Base-by-base conservation (phyloP, 75 land plant genomes). In the Isoetes taiwanensis region DNA sequence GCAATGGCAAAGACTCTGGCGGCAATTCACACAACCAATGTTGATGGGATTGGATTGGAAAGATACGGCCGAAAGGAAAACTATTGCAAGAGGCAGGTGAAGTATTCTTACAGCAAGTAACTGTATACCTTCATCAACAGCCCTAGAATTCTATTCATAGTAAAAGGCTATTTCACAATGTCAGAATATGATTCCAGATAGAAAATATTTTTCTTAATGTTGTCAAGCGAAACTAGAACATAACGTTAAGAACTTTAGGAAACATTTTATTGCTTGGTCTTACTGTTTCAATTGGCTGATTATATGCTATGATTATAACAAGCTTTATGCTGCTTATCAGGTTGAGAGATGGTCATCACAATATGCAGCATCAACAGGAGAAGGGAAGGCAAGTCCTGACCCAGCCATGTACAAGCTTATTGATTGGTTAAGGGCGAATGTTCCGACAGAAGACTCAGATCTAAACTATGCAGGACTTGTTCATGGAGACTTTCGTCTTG, bases 401-500 rank as follows among this genome's bases (percentile, higher is more conserved):
- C 87, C 86, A 11, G 78, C 70, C 16, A 84, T 88, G 95, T 41
- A 87, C 32, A 66, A 72, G 2, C 63, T 93, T 41, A 64, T 73
- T 68, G 64, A 61, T 28, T 93, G 98, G 98, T 64, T 87, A 16
- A 75, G 66, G 43, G 52, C 73, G 3, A 71, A 88, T 60, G 61
- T 84, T 37, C 98, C 98, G 27, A 64, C 41, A 28, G 86, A 82
- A 61, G 98, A 93, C 71, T 73, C 81, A 56, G 43, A 54, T 0
- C 66, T 52, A 43, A 76, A 62, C 35, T 70, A 64, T 21, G 64
- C 75, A 32, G 95, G 98, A 57, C 66, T 93, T 68, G 96, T 93
- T 63, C 98, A 93, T 76, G 98, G 98, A 28, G 98, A 93, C 48
- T 93, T 75, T 58, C 79, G 94, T 19, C 75, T 93, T 61, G 98